Conservation (phyloP, 2,329 filamentous ascomycete genomes). For the Neonectria ditissima region DNA sequence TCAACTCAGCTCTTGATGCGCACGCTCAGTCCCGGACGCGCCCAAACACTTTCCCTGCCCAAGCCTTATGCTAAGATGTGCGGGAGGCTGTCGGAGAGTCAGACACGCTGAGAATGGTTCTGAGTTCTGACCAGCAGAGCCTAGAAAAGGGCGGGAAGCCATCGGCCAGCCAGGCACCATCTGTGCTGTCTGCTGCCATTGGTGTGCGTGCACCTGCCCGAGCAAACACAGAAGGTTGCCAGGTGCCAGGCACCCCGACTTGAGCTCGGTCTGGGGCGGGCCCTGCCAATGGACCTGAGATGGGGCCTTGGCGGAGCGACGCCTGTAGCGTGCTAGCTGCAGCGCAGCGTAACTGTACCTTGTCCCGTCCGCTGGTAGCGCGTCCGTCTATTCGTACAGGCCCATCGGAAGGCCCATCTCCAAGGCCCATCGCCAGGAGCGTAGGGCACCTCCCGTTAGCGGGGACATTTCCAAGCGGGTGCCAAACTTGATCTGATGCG, state of each 20-base stretch:
- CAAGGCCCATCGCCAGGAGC: slow-evolving; percentile 8
- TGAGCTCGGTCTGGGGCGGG: slow-evolving; percentile 7
- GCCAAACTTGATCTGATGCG: slow-evolving; percentile 40
- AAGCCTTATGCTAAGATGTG: not conserved
- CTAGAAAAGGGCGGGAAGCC: not conserved
- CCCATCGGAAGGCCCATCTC: slow-evolving; percentile 4
- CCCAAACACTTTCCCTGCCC: not conserved
- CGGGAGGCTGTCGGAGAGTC: not conserved
- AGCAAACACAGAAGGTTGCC: slow-evolving; percentile 15
- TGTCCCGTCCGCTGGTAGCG: slow-evolving; percentile 21
- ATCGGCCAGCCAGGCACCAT: not conserved
- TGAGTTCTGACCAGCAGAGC: not conserved
- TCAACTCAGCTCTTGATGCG: slow-evolving; percentile 6
- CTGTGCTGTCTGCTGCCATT: not conserved
- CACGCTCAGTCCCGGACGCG: not conserved
- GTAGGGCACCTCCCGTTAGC: slow-evolving; percentile 9
- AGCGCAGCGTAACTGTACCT: slow-evolving; percentile 19
- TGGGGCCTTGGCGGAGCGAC: slow-evolving; percentile 15
- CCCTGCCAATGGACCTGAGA: slow-evolving; percentile 9
- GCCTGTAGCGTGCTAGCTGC: slow-evolving; percentile 6
- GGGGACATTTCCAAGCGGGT: slow-evolving; percentile 20
- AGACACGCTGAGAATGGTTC: slow-evolving; percentile 1
- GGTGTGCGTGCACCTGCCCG: not conserved
- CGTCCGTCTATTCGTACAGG: slow-evolving; percentile 6
- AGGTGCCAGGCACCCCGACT: slow-evolving; percentile 5